Evolutionary conservation across 1,139 yeast species (phyloP), one percentile per base, ranked within the genome.

Genomic region (Candida labiduridarum): DNA sequence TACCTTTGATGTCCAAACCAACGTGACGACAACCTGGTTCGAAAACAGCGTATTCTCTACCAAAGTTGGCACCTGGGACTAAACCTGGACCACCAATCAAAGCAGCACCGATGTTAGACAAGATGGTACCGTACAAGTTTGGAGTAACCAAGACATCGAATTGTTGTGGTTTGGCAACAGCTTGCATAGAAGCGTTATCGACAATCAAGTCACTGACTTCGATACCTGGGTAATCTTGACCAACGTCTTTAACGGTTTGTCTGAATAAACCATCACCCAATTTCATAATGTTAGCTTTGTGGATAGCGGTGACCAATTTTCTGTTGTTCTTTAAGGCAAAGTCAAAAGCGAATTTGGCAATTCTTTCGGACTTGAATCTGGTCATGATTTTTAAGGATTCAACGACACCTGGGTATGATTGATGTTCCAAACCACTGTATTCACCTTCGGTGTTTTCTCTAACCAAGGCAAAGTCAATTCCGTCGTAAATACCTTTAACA

Each of bases 11-110:
- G 76, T 92, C 98, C 66, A 91, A 82, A 74, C 98, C 99, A 65
- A 92, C 98, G 79, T 94, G 99, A 82, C 98, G 89, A 79, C 97
- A 92, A 74, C 98, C 99, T 64, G 99, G 99, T 81, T 94, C 99
- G 73, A 94, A 94, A 58, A 94, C 95, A 53, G 99, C 98, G 72
- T 88, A 87, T 68, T 94, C 97, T 73, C 97, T 88, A 75, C 99
- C 98, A 64, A 89, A 91, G 82, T 91, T 89, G 65, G 96, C 97
- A 75, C 98, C 98, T 65, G 99, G 97, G 52, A 94, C 97, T 65
- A 94, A 81, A 75, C 98, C 98, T 68, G 98, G 98, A 64, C 98
- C 98, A 74, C 99, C 99, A 60, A 94, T 88, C 64, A 94, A 82
- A 58, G 96, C 99, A 60, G 99, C 97, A 78, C 98, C 98, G 67